Percentiles rank a stretch among this genome's conserved stretches.
Evolutionary conservation across 768 basidiomycete genomes (phyloP).

Genomic region (Kondoa subrosea): DNA sequence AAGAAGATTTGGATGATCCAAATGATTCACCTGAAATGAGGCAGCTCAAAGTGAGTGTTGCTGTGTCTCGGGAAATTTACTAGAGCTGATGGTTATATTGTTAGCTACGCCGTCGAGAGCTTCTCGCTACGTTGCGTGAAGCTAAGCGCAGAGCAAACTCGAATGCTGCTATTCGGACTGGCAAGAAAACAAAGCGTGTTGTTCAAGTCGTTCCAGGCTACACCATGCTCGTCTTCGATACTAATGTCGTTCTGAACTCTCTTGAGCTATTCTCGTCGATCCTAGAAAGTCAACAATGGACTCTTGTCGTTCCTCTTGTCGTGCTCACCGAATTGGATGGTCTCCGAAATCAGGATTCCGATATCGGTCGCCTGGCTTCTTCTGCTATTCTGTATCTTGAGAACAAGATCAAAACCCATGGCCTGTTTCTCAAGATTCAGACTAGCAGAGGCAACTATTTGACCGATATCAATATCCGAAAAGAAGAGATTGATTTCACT

Average conservation of each 20-base stretch:
- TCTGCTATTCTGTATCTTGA: slow-evolving; percentile 60
- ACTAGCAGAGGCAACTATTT: slow-evolving; percentile 92
- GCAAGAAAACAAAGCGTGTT: slow-evolving; percentile 30
- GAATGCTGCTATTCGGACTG: slow-evolving; percentile 21
- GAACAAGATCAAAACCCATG: slow-evolving; percentile 54
- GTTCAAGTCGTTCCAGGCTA: slow-evolving; percentile 49
- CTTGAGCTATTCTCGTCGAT: slow-evolving; percentile 54
- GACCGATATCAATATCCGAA: slow-evolving; percentile 57
- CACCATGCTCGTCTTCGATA: slow-evolving; percentile 79
- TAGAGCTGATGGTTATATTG: slow-evolving; percentile 1
- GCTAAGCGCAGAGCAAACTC: slow-evolving; percentile 13
- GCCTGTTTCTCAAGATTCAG: slow-evolving; percentile 72
- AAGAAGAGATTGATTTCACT: slow-evolving; percentile 61
- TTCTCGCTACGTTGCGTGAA: slow-evolving; percentile 45
- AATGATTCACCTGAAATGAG: slow-evolving; percentile 38
- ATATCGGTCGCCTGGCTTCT: slow-evolving; percentile 56
- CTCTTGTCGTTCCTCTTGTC: slow-evolving; percentile 73
- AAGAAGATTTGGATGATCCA: slow-evolving; percentile 40
- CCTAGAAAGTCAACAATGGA: slow-evolving; percentile 68
- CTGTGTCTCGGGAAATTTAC: background rate
- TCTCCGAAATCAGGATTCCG: slow-evolving; percentile 43
- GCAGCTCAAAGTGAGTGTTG: slow-evolving; percentile 52
- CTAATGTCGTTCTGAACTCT: slow-evolving; percentile 80
- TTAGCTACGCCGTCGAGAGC: slow-evolving; percentile 52
- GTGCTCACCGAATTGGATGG: slow-evolving; percentile 92